These are phyloP conservation scores for Aspergillus sparsus DNA, from an alignment of 495 filamentous ascomycete genomes.

Conservation along the genomic window DNA sequence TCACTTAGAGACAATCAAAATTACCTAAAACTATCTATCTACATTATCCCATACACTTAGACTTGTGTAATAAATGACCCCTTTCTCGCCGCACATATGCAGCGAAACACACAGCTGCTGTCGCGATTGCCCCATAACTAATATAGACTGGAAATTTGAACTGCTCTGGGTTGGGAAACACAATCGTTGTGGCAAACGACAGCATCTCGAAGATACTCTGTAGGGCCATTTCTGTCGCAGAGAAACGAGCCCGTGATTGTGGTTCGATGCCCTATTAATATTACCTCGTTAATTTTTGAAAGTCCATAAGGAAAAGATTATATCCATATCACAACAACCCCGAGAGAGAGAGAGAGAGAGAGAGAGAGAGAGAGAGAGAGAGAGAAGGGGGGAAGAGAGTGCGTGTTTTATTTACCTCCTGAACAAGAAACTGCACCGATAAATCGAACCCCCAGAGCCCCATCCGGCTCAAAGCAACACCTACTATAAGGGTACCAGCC, in stretches of 20 bases:
- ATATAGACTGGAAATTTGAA: constrained; percentile 64
- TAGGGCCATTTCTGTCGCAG: constrained; percentile 57
- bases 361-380: constrained; percentile 10
- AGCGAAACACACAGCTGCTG: constrained; percentile 55
- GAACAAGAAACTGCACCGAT: constrained; percentile 62
- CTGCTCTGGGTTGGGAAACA: constrained; percentile 55
- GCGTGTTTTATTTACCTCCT: constrained; percentile 51
- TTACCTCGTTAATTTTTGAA: too few species aligned
- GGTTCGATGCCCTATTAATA: constrained; percentile 47
- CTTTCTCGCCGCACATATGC: constrained; percentile 56
- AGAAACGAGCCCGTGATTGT: constrained; percentile 58
- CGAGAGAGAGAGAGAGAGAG: constrained; percentile 6
- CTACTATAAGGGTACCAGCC: constrained; percentile 49
- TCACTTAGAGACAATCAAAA: background rate
- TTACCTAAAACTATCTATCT: background rate
- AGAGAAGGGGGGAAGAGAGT: background rate
- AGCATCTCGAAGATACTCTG: constrained; percentile 69
- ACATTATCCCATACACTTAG: constrained; percentile 28
- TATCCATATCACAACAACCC: background rate
- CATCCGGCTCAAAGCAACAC: constrained; percentile 58
- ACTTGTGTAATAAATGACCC: constrained; percentile 63
- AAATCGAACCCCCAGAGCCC: constrained; percentile 73
- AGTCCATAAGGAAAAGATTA: background rate
- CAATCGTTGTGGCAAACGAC: constrained; percentile 61
- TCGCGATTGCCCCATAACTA: constrained; percentile 50